phyloP scores from a whole-genome alignment of 164 flowering plant species.

The Piper longum region DNA sequence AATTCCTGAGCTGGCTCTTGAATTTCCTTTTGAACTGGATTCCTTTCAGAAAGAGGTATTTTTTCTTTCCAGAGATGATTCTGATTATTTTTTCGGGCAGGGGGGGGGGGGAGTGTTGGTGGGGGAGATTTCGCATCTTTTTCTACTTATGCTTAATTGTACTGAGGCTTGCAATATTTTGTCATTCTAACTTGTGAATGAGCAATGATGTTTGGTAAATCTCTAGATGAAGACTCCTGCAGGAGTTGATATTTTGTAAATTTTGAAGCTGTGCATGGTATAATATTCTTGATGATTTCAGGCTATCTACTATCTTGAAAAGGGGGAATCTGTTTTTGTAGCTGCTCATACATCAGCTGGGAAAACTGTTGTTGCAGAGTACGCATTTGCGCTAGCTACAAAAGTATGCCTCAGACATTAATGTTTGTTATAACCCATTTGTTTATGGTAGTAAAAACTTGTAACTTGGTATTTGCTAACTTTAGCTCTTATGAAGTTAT shows the following conservation, averaged over 20 bases:
- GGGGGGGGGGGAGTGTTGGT: too few relatives aligned
- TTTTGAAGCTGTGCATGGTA: background rate
- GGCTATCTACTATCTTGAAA: conserved; percentile 93
- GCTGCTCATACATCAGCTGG: conserved; percentile 99
- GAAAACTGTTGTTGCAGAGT: conserved; percentile 97
- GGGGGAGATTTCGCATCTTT: background rate
- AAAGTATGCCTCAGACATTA: conserved; percentile 31
- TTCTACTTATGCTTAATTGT: too few relatives aligned
- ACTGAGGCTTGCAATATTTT: too few relatives aligned
- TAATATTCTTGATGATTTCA: conserved; percentile 13
- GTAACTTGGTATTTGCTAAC: background rate
- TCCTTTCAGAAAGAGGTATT: conserved; percentile 85
- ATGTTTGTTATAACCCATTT: background rate
- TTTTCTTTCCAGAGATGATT: background rate
- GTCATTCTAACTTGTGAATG: background rate
- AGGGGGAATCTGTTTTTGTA: conserved; percentile 94
- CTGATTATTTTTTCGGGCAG: background rate
- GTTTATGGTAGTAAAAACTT: background rate
- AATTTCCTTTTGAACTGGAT: conserved; percentile 92
- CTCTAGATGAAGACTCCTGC: too few relatives aligned
- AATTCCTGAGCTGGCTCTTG: conserved; percentile 94
- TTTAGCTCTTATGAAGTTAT: background rate
- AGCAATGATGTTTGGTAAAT: too few relatives aligned
- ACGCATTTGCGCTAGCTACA: conserved; percentile 95
- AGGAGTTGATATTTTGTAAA: background rate